Evolutionary conservation across 345 rosid genomes (phyloP).

Genomic region (Melaleuca quinquenervia): DNA sequence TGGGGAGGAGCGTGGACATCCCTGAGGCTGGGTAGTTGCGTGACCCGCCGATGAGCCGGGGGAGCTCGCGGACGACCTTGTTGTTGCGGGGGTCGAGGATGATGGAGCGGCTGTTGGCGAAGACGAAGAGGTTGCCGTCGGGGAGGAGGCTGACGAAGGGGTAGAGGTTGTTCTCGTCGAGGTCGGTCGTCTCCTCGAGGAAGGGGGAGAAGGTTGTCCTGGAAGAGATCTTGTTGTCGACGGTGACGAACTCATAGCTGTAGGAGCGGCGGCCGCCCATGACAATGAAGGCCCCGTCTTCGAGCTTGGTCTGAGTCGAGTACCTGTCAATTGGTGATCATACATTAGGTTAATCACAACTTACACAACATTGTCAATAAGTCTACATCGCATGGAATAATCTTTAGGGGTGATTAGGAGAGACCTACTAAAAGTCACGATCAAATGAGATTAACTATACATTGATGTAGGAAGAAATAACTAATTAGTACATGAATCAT

Average conservation of each 20-base stretch:
- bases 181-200: constrained; percentile 43
- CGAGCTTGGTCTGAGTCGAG: constrained; percentile 62
- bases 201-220: constrained; percentile 25
- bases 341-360: background rate
- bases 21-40: constrained; percentile 79
- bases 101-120: constrained; percentile 69
- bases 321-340: constrained; percentile 18
- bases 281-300: constrained; percentile 61
- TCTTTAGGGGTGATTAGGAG: too few species aligned
- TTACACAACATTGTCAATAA: background rate
- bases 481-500: too few species aligned
- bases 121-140: constrained; percentile 71
- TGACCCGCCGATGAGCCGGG: constrained; percentile 58
- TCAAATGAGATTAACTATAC: too few species aligned
- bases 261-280: constrained; percentile 74
- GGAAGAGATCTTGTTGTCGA: constrained; percentile 33
- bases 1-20: constrained; percentile 50
- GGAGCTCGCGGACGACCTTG: constrained; percentile 44
- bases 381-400: background rate
- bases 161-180: constrained; percentile 69
- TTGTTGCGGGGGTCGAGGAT: constrained; percentile 39
- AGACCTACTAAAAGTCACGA: too few species aligned
- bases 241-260: constrained; percentile 69
- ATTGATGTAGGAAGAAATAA: too few species aligned
- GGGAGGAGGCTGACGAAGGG: constrained; percentile 72